Percentiles rank a stretch among this genome's conserved stretches.
phyloP scores from a whole-genome alignment of 176 grass and related monocot species.

The Phoenix roebelenii region DNA sequence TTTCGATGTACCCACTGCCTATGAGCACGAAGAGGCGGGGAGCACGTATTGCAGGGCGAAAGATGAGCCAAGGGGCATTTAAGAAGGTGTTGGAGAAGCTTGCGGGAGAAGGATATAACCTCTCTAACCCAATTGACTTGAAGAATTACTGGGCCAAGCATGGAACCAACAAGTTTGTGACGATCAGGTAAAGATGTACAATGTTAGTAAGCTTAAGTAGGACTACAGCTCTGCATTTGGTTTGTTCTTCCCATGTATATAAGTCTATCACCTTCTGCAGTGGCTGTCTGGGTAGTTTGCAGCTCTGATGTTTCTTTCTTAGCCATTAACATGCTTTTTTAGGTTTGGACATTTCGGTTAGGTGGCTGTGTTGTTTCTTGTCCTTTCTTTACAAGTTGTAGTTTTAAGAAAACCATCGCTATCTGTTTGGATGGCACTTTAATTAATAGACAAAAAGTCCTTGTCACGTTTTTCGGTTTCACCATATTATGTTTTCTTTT shows the following conservation, averaged over 20 bases:
- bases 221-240: neutral
- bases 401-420: neutral
- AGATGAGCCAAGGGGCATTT: conserved; percentile 14
- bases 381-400: neutral
- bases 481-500: no score
- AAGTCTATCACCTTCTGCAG: conserved; percentile 13
- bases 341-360: neutral
- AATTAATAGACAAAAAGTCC: neutral
- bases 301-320: neutral
- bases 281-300: neutral
- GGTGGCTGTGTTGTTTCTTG: neutral
- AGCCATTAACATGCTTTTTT: neutral
- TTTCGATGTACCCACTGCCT: conserved; percentile 4
- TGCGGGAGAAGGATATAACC: conserved; percentile 1
- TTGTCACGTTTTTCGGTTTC: no score
- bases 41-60: conserved; percentile 1
- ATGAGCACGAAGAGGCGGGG: conserved; percentile 12
- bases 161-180: conserved; percentile 4
- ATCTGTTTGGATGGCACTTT: neutral
- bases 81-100: conserved; percentile 11
- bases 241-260: conserved; percentile 1
- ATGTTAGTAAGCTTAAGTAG: neutral
- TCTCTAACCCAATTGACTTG: conserved; percentile 6
- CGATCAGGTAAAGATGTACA: conserved; percentile 3
- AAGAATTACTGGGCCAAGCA: conserved; percentile 14